A percentile compares a stretch with the other conserved stretches of the same genome.
These are phyloP conservation scores for Acorus calamus DNA, from an alignment of 106 monocot genomes.

Conservation along the genomic window DNA sequence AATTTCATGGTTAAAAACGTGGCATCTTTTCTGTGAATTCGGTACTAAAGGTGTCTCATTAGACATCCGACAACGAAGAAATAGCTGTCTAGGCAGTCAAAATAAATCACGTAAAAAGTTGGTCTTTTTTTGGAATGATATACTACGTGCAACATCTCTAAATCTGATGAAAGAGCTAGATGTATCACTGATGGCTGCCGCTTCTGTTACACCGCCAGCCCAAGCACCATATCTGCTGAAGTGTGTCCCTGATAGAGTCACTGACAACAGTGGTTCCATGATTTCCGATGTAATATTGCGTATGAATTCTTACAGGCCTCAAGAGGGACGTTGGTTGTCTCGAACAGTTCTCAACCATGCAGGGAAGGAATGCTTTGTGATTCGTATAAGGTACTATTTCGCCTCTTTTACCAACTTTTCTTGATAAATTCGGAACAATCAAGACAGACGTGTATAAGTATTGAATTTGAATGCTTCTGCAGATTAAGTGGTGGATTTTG, in stretches of 20 bases:
- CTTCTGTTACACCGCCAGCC: conserved; percentile 72
- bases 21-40: conserved; percentile 80
- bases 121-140: conserved; percentile 72
- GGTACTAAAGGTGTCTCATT: conserved; percentile 57
- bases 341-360: conserved; percentile 76
- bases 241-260: conserved; percentile 90
- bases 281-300: conserved; percentile 83
- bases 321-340: conserved; percentile 85
- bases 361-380: conserved; percentile 81
- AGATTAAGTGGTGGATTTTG: conserved; percentile 95
- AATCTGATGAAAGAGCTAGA: conserved; percentile 32
- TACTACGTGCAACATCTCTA: conserved; percentile 51
- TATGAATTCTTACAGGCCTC: conserved; percentile 64
- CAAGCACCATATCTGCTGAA: conserved; percentile 85
- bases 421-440: too few relatives aligned
- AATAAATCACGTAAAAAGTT: conserved; percentile 38
- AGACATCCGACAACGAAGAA: conserved; percentile 30
- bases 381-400: conserved; percentile 42
- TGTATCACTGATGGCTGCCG: conserved; percentile 30
- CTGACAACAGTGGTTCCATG: conserved; percentile 91
- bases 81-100: conserved; percentile 29
- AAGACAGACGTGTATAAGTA: too few relatives aligned
- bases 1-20: conserved; percentile 44
- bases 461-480: conserved; percentile 11
- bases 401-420: too few relatives aligned